Conservation (phyloP, 148 eudicot species). For the Fagopyrum tataricum region DNA sequence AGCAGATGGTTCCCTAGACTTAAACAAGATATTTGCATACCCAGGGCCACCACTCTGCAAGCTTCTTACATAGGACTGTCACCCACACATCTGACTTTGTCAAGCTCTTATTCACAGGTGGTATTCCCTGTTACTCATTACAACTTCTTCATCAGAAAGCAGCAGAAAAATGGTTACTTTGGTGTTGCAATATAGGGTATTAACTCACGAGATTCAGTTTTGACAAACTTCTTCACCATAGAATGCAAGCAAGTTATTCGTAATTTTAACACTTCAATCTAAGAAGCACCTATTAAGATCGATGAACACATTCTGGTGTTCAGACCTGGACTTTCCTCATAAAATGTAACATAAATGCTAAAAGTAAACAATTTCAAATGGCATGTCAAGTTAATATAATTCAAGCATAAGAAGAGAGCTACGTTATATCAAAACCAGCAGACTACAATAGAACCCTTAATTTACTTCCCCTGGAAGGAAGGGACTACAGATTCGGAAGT, state of each 20-base stretch:
- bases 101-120: slow-evolving; percentile 45
- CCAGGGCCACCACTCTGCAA: slow-evolving; percentile 86
- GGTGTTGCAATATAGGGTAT: background rate
- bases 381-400: background rate
- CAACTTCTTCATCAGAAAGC: slow-evolving; percentile 9
- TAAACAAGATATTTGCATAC: slow-evolving; percentile 33
- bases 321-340: background rate
- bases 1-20: background rate
- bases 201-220: background rate
- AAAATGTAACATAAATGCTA: background rate
- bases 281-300: background rate
- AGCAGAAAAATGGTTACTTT: background rate
- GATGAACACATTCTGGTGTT: background rate
- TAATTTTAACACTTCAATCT: background rate
- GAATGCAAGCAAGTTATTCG: background rate
- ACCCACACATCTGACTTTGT: slow-evolving; percentile 62
- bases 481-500: background rate
- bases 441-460: background rate
- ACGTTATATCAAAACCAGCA: background rate
- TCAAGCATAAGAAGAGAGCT: background rate
- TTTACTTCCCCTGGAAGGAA: slow-evolving; percentile 1
- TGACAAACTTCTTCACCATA: slow-evolving; percentile 5
- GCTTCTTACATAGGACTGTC: slow-evolving; percentile 62
- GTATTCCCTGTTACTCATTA: slow-evolving; percentile 56
- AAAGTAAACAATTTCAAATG: background rate